These are phyloP conservation scores for Spergularia marina DNA, from an alignment of 148 eudicot genomes.

Conservation along the genomic window DNA sequence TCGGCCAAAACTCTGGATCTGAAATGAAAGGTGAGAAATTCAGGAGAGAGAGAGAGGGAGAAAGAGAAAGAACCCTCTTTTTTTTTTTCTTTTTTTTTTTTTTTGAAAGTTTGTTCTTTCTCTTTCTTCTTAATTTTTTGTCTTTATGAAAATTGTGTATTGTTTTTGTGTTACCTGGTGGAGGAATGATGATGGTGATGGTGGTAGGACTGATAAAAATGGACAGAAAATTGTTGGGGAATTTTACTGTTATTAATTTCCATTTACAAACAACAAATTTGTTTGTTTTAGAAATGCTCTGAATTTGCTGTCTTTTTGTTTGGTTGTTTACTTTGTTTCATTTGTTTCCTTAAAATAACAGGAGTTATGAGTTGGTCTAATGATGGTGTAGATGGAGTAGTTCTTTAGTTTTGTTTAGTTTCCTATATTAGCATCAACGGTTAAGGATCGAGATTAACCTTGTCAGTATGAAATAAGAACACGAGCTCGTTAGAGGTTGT, in stretches of 20 bases:
- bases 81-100: background rate
- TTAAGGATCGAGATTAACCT: no score
- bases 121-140: background rate
- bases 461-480: no score
- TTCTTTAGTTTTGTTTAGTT: no score
- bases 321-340: background rate
- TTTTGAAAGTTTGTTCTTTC: background rate
- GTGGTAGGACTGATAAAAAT: background rate
- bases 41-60: background rate
- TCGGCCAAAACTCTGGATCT: constrained; percentile 24
- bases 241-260: no score
- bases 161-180: constrained; percentile 24
- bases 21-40: constrained; percentile 16
- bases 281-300: background rate
- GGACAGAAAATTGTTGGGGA: background rate
- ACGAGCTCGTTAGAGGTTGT: no score
- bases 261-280: background rate
- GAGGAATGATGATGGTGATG: constrained; percentile 20
- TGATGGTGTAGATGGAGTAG: background rate
- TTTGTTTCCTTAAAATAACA: background rate
- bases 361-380: background rate
- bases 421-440: no score
- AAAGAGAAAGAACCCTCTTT: constrained; percentile 12
- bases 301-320: background rate
- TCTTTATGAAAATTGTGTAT: constrained; percentile 13